Evolutionary conservation across 75 land plant species (phyloP).

Genomic region (Sequoia sempervirens): DNA sequence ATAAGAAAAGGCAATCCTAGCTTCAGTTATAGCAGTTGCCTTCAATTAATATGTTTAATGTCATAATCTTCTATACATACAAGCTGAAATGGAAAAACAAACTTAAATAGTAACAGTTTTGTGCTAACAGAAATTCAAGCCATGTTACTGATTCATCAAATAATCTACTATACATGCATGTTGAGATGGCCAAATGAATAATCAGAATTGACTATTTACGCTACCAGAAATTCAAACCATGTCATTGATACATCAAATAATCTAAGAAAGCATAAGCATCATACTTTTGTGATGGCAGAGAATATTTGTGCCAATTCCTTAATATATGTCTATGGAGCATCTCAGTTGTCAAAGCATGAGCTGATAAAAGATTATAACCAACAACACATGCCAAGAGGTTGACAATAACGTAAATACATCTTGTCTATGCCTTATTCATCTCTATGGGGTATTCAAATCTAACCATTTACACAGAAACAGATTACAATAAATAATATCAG

Average conservation of each 20-base stretch:
- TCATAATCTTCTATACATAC: neutral
- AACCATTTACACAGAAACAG: neutral
- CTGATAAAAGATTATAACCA: neutral
- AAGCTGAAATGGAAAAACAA: no score
- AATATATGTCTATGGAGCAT: no score
- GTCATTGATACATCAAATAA: neutral
- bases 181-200: neutral
- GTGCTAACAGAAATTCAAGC: no score
- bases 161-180: neutral
- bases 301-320: no score
- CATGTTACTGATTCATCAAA: no score
- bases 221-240: neutral
- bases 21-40: neutral
- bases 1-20: neutral
- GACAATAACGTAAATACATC: neutral
- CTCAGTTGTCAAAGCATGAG: no score
- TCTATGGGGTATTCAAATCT: neutral
- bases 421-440: neutral
- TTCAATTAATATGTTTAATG: neutral
- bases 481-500: neutral
- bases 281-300: no score
- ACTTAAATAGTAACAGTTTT: no score
- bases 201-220: neutral
- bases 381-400: neutral
- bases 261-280: no score